Conservation (phyloP, 805 yeast species). For the Candida awuae region DNA sequence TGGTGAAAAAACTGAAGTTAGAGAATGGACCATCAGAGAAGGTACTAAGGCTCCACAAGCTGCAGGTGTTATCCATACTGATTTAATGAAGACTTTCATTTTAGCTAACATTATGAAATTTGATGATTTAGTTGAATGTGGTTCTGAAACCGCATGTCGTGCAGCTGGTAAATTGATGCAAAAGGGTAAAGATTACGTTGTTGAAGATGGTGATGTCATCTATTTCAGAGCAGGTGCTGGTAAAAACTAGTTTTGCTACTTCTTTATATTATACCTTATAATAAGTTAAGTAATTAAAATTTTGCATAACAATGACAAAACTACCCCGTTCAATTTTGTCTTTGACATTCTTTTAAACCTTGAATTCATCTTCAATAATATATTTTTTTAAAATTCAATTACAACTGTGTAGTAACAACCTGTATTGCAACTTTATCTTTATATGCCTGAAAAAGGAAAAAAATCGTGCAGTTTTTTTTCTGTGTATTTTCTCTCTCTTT, state of each 20-base stretch:
- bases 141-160: slow-evolving; percentile 45
- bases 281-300: background rate
- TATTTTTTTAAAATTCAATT: no score
- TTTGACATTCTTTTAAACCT: no score
- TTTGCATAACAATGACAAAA: no score
- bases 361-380: no score
- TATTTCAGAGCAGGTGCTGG: slow-evolving; percentile 68
- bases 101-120: slow-evolving; percentile 68
- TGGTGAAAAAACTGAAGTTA: slow-evolving; percentile 66
- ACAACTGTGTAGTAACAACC: no score
- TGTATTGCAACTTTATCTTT: no score
- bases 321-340: no score
- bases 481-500: no score
- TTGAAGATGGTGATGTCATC: slow-evolving; percentile 80
- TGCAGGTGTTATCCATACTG: slow-evolving; percentile 86
- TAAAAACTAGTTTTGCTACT: slow-evolving; percentile 28
- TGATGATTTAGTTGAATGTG: slow-evolving; percentile 47
- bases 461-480: no score
- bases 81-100: slow-evolving; percentile 71
- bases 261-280: background rate
- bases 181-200: slow-evolving; percentile 69
- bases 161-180: slow-evolving; percentile 51
- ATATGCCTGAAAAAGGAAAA: no score
- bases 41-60: slow-evolving; percentile 81
- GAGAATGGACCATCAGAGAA: slow-evolving; percentile 81